phyloP scores from a whole-genome alignment of 1,139 yeast species.

The Protomyces lactucae-debilis region DNA sequence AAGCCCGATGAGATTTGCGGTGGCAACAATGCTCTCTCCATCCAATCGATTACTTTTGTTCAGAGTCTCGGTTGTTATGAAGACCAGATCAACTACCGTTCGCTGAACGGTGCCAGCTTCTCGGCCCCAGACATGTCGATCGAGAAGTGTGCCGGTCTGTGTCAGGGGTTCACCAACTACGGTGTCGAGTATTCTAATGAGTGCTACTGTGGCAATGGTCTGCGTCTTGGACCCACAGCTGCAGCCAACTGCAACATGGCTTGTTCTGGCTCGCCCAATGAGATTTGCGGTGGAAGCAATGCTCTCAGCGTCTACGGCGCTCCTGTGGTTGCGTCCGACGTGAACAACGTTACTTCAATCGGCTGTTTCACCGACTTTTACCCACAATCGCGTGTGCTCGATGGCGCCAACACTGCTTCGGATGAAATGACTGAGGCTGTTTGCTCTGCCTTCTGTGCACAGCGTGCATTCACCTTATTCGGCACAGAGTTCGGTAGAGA shows the following conservation, averaged over 20 bases:
- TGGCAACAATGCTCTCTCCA: conserved; percentile 5
- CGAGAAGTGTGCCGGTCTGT: not conserved
- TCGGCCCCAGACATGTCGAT: not conserved
- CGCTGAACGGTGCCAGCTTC: not conserved
- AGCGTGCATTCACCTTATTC: not conserved
- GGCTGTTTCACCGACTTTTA: not conserved
- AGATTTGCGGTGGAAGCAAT: conserved; percentile 20
- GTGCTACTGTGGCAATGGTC: conserved; percentile 4
- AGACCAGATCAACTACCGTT: conserved; percentile 5
- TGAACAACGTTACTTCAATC: not conserved
- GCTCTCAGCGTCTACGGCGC: conserved; percentile 7
- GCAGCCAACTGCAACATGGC: conserved; percentile 16
- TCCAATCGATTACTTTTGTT: not conserved
- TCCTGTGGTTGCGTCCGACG: not conserved
- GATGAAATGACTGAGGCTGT: not conserved
- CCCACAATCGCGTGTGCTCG: not conserved
- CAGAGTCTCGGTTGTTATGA: not conserved
- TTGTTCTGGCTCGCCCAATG: conserved; percentile 3
- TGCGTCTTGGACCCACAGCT: not conserved
- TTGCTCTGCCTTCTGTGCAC: not conserved
- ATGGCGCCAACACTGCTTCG: not conserved
- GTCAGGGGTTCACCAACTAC: not conserved
- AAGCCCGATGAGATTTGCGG: conserved; percentile 9
- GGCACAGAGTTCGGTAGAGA: not conserved
- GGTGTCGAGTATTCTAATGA: not conserved